phyloP scores from a whole-genome alignment of 1,284 basidiomycete species.

The Inonotus hispidus region DNA sequence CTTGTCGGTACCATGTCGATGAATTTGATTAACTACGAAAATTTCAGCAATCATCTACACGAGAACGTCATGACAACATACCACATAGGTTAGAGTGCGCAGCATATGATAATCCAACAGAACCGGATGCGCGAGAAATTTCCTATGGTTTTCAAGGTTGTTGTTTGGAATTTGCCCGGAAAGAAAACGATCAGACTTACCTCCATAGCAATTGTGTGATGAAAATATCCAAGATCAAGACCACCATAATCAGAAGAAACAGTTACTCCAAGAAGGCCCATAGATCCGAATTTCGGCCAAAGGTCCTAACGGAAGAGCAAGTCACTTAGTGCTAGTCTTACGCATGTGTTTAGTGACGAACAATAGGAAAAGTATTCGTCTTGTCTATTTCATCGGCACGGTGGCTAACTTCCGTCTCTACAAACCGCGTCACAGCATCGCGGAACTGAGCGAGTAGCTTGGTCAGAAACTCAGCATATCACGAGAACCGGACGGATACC shows the following conservation, averaged over 20 bases:
- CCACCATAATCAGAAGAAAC: constrained; percentile 78
- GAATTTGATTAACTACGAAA: constrained; percentile 52
- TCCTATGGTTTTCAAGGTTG: constrained; percentile 33
- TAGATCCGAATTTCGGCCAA: constrained; percentile 84
- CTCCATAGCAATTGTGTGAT: constrained; percentile 92
- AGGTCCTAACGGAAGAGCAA: constrained; percentile 51
- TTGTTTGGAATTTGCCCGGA: too few relatives aligned
- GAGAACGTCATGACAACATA: constrained; percentile 29
- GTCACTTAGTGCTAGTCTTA: not conserved
- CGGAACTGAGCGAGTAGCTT: constrained; percentile 53
- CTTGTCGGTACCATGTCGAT: constrained; percentile 79
- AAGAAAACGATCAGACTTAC: constrained; percentile 14
- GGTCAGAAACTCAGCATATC: not conserved
- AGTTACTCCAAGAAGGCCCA: constrained; percentile 84
- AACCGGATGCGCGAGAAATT: constrained; percentile 84
- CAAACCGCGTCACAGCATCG: constrained; percentile 72
- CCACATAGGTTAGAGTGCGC: constrained; percentile 87
- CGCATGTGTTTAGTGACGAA: constrained; percentile 31
- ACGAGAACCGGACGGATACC: constrained; percentile 38
- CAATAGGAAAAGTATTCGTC: constrained; percentile 72
- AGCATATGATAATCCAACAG: constrained; percentile 88
- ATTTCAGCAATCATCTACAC: constrained; percentile 36
- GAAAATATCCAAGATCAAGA: constrained; percentile 75
- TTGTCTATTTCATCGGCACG: constrained; percentile 80
- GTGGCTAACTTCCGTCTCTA: constrained; percentile 75